phyloP scores from a whole-genome alignment of 139 green algal genomes.

The Chlorella sp. region DNA sequence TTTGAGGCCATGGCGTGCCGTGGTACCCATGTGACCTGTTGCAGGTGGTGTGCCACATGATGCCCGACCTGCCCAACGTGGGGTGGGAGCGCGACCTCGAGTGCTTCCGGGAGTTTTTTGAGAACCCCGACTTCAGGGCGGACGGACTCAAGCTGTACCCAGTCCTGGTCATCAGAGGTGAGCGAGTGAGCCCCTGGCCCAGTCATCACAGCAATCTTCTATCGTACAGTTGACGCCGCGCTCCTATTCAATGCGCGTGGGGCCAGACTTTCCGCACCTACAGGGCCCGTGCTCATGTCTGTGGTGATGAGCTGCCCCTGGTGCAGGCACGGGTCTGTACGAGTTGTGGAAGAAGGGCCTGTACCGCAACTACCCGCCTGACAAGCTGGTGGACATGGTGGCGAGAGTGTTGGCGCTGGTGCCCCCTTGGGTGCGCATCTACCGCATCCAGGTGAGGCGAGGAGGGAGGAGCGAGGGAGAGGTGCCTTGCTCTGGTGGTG shows the following conservation, averaged over 20 bases:
- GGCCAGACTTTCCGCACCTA: too few species aligned
- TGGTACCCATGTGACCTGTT: neutral
- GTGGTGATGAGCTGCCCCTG: neutral
- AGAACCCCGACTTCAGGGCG: constrained; percentile 86
- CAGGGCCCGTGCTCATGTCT: too few species aligned
- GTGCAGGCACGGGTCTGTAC: constrained; percentile 91
- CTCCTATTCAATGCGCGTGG: too few species aligned
- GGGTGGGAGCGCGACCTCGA: constrained; percentile 96
- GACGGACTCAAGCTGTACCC: constrained; percentile 93
- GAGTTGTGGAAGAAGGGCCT: constrained; percentile 96
- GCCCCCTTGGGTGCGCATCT: constrained; percentile 89
- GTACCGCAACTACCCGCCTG: constrained; percentile 86
- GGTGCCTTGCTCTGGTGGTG: too few species aligned
- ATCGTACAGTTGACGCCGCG: too few species aligned
- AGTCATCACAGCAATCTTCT: too few species aligned
- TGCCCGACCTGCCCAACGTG: constrained; percentile 97
- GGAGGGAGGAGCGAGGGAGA: too few species aligned
- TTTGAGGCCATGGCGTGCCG: too few species aligned
- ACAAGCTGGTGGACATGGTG: constrained; percentile 91
- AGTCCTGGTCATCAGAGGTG: constrained; percentile 69
- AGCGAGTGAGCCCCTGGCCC: too few species aligned
- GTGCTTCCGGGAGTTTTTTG: constrained; percentile 96
- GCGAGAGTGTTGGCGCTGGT: constrained; percentile 86
- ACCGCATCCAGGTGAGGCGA: constrained; percentile 84
- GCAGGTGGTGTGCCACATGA: constrained; percentile 95